Evolutionary conservation across 768 basidiomycete genomes (phyloP).

Genomic region (Serendipita sp.): DNA sequence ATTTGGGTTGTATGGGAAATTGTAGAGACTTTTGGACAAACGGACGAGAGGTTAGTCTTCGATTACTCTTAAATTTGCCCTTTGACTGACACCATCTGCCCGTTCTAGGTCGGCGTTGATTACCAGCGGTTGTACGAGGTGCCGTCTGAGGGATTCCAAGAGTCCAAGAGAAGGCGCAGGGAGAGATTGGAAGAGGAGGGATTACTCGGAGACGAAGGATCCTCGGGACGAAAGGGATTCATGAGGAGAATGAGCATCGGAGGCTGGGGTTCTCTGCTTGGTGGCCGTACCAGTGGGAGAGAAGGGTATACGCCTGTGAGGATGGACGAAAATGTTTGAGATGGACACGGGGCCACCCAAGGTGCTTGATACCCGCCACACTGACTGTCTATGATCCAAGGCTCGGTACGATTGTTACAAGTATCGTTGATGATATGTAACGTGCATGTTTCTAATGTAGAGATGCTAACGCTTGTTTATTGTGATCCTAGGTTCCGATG

Average conservation of each 20-base stretch:
- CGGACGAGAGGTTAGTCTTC: too few species aligned
- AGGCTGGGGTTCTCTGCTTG: conserved; percentile 30
- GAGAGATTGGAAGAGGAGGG: conserved; percentile 45
- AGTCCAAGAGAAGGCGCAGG: conserved; percentile 42
- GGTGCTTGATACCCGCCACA: too few species aligned
- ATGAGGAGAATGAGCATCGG: conserved; percentile 26
- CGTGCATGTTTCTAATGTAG: too few species aligned
- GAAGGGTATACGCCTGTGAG: conserved; percentile 53
- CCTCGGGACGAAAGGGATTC: conserved; percentile 28
- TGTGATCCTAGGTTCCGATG: too few species aligned
- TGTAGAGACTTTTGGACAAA: too few species aligned
- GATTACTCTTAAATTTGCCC: neutral
- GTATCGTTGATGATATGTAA: too few species aligned
- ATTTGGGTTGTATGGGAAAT: too few species aligned
- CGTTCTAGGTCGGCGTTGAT: conserved; percentile 83
- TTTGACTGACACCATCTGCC: conserved; percentile 67
- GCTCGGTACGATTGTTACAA: too few species aligned
- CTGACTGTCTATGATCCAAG: too few species aligned
- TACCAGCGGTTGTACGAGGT: conserved; percentile 85
- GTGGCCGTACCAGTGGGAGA: conserved; percentile 32
- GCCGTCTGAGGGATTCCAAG: conserved; percentile 66
- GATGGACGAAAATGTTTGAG: conserved; percentile 13
- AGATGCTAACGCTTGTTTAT: too few species aligned
- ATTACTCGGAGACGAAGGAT: conserved; percentile 17
- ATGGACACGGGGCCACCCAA: neutral